Percentiles rank a stretch among this genome's conserved stretches.
These are phyloP conservation scores for Hymenoscyphus fraxineus DNA, from an alignment of 2,329 filamentous ascomycete genomes.

Conservation along the genomic window DNA sequence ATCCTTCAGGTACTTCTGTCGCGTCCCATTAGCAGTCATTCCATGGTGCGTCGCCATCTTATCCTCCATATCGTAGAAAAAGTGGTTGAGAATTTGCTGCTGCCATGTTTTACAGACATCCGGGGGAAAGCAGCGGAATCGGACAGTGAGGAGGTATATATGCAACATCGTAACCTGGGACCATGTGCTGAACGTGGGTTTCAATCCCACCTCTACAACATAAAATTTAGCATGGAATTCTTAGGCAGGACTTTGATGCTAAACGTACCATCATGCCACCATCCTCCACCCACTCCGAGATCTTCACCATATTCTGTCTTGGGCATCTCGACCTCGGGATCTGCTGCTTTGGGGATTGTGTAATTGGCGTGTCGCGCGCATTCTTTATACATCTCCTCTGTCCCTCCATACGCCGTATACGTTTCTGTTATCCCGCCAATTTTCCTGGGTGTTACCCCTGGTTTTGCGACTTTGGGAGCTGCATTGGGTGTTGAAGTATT, in stretches of 20 bases:
- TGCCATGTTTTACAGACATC: constrained; percentile 73
- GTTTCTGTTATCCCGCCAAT: constrained; percentile 47
- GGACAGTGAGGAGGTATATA: constrained; percentile 85
- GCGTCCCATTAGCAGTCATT: constrained; percentile 54
- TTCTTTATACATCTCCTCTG: constrained; percentile 58
- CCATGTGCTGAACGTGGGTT: constrained; percentile 92
- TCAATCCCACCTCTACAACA: constrained; percentile 65
- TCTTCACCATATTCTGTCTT: constrained; percentile 78
- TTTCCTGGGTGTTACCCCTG: constrained; percentile 23
- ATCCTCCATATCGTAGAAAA: constrained; percentile 85
- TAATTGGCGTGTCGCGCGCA: constrained; percentile 30
- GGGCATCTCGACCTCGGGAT: constrained; percentile 59
- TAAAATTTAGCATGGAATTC: constrained; percentile 8
- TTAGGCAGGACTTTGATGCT: not conserved
- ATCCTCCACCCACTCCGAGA: constrained; percentile 67
- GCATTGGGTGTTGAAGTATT: constrained; percentile 21
- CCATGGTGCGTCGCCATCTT: constrained; percentile 79
- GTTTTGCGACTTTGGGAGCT: constrained; percentile 13
- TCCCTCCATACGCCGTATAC: constrained; percentile 77
- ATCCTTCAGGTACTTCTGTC: constrained; percentile 74
- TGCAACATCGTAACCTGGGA: constrained; percentile 94
- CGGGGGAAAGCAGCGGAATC: constrained; percentile 72
- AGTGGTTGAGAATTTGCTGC: constrained; percentile 89
- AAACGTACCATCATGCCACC: constrained; percentile 74
- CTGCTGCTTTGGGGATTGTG: constrained; percentile 22